Conservation (phyloP, 106 monocot species). For the Iris macrosiphon region DNA sequence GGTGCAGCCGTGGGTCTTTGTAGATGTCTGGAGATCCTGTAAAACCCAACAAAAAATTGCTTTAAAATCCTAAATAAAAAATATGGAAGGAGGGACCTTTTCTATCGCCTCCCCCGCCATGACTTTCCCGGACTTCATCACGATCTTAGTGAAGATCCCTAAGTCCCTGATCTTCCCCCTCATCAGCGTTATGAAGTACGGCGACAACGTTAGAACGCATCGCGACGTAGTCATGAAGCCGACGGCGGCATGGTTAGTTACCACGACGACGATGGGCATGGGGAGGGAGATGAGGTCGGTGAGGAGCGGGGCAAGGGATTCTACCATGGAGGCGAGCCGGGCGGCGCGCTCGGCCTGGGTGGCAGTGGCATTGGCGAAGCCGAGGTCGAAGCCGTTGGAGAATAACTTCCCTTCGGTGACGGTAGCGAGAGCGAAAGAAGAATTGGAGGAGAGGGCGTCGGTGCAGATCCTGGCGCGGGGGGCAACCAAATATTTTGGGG, state of each 20-base stretch:
- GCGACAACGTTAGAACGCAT: constrained; percentile 41
- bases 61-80: too few species aligned
- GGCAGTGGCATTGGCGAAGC: constrained; percentile 29
- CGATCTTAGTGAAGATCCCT: constrained; percentile 14
- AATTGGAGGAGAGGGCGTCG: constrained; percentile 20
- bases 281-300: constrained; percentile 52
- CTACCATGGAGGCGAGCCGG: constrained; percentile 23
- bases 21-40: too few species aligned
- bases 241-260: constrained; percentile 58
- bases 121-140: constrained; percentile 29
- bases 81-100: too few species aligned
- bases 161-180: constrained; percentile 36
- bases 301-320: constrained; percentile 22
- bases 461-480: constrained; percentile 36
- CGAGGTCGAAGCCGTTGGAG: constrained; percentile 80
- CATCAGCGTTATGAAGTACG: constrained; percentile 27
- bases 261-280: constrained; percentile 58
- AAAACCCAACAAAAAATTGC: too few species aligned
- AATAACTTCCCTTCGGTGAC: constrained; percentile 54
- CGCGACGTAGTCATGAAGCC: constrained; percentile 39
- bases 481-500: too few species aligned
- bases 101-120: constrained; percentile 28
- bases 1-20: too few species aligned
- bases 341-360: constrained; percentile 20
- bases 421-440: constrained; percentile 42